Base-by-base conservation (phyloP, 345 rosid genomes). In the Melaleuca quinquenervia region DNA sequence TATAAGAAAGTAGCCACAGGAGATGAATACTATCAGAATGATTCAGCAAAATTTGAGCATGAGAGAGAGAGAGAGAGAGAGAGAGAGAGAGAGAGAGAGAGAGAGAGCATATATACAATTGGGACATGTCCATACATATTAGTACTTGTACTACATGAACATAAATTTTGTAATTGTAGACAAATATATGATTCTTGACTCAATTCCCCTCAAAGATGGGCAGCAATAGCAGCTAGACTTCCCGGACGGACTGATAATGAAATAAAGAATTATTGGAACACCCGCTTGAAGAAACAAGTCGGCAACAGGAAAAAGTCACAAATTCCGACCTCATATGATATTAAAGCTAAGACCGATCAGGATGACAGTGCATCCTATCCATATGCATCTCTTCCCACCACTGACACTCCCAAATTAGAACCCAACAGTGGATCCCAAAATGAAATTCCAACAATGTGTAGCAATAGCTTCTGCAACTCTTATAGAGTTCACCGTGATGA, bases 231-330 rank as follows among this genome's bases (percentile, higher is more conserved):
- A 15, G 36, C 64, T 21, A 53, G 74, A n/a, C 29, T 86, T 24
- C 83, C 85, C 5, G 85, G 85, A 48, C 49, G 88, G 29, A 86
- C 88, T 8, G 88, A 86, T 27, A 86, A 83, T n/a, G 88, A 86
- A 54, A 83, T 83, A 27, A 86, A 86, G 82, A 86, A 86, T 48
- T 86, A 83, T 44, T 86, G 88, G 88, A 83, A 85, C 82, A 75
- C 82, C 24, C 76, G 50, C 44, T 15, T 75, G 70, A 85, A 83
- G 87, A 86, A 83, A 80, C 21, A 62, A 0, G 29, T 21, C 22
- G 0, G 29, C 51, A 64, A 64, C 26, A 62, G 85, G 53, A 58
- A 32, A 7, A 82, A 50, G 13, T 53, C n/a, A 56, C 32, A 3
- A 48, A 16, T 50, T 53, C 32, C 3, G 7, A 51, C 52, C 20